These are phyloP conservation scores for Pseudomonodictys pantanalensis DNA, from an alignment of 495 filamentous ascomycete genomes.

Conservation along the genomic window DNA sequence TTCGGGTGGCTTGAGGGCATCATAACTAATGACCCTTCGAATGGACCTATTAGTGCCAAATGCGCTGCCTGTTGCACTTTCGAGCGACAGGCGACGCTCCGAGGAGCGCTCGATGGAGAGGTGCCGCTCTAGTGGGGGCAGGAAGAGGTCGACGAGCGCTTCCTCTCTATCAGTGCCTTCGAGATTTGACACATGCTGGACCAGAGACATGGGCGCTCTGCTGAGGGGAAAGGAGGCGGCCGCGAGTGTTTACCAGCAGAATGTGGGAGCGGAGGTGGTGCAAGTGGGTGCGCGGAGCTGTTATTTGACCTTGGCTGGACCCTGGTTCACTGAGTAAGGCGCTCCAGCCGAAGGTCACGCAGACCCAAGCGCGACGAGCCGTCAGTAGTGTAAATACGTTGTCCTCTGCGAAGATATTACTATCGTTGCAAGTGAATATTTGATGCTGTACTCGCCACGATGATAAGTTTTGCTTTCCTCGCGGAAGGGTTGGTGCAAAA, in stretches of 20 bases:
- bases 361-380: no score
- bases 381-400: no score
- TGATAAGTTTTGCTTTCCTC: no score
- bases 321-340: no score
- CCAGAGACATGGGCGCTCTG: constrained; percentile 35
- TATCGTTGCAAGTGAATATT: no score
- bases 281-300: no score
- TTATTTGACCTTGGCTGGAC: no score
- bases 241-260: constrained; percentile 2
- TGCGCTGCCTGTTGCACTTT: constrained; percentile 7
- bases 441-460: no score
- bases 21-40: constrained; percentile 33
- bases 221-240: neutral
- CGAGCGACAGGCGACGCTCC: constrained; percentile 12
- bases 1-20: constrained; percentile 31
- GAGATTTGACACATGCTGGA: constrained; percentile 36
- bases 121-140: constrained; percentile 17
- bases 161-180: constrained; percentile 38
- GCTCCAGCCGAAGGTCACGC: no score
- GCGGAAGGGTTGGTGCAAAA: no score
- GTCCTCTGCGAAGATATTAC: no score
- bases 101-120: neutral
- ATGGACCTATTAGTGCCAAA: constrained; percentile 17
- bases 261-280: neutral
- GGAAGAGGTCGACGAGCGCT: constrained; percentile 26